These are phyloP conservation scores for Tylopilus sp. DNA, from an alignment of 768 basidiomycete species.

Conservation along the genomic window DNA sequence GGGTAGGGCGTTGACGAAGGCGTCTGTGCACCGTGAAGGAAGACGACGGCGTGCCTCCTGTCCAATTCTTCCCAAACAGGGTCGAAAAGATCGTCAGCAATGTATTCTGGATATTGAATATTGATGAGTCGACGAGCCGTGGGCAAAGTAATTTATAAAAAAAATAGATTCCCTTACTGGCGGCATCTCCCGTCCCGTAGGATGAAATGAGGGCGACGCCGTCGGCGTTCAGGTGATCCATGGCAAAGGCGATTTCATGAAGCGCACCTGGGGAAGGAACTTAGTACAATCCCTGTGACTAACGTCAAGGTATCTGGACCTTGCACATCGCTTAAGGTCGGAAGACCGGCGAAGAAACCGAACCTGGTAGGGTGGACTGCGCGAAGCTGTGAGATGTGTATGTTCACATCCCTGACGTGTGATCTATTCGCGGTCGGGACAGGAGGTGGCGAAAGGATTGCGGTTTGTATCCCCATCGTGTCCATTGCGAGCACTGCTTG, in stretches of 20 bases:
- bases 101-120: constrained; percentile 48
- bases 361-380: constrained; percentile 50
- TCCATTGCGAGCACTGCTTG: constrained; percentile 65
- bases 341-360: constrained; percentile 67
- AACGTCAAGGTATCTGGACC: constrained; percentile 34
- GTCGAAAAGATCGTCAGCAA: constrained; percentile 63
- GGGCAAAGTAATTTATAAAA: background rate
- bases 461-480: constrained; percentile 48
- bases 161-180: constrained; percentile 54
- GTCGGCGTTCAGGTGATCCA: constrained; percentile 59
- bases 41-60: constrained; percentile 55
- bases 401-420: constrained; percentile 46
- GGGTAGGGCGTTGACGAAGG: constrained; percentile 63
- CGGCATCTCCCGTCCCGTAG: constrained; percentile 52
- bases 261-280: constrained; percentile 44
- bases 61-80: constrained; percentile 71
- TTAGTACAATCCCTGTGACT: background rate
- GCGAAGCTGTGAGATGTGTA: constrained; percentile 46
- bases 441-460: constrained; percentile 68
- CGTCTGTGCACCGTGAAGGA: constrained; percentile 69
- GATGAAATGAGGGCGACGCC: constrained; percentile 67
- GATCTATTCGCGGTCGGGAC: constrained; percentile 42
- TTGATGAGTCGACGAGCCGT: constrained; percentile 4
- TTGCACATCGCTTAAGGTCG: constrained; percentile 58
- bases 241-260: constrained; percentile 54